Conservation (phyloP, 225 moss, liverwort and hornwort species). For the Thuidium tamariscinum region DNA sequence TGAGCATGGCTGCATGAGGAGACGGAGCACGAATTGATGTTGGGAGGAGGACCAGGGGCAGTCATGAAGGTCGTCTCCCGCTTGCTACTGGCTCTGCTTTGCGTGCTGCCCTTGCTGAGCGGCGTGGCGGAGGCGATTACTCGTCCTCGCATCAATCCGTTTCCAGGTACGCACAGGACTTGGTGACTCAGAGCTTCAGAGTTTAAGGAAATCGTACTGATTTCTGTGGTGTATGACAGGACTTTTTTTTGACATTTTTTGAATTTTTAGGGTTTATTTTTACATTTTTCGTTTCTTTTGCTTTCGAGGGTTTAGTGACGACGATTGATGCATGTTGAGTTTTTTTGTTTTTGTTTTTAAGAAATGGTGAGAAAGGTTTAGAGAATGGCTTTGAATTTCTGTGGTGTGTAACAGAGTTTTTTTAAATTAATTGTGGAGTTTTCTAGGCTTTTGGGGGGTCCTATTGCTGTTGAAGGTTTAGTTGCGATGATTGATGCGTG, state of each 20-base stretch:
- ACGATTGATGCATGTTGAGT: background rate
- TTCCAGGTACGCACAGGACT: slow-evolving; percentile 11
- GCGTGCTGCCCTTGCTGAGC: background rate
- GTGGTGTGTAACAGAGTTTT: background rate
- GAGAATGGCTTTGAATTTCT: background rate
- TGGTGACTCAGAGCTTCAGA: background rate
- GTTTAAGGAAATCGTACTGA: background rate
- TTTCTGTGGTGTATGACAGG: background rate
- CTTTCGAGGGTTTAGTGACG: background rate
- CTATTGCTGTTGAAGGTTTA: background rate
- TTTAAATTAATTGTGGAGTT: background rate
- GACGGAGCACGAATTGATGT: background rate
- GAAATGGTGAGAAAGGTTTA: background rate
- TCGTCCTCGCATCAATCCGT: slow-evolving; percentile 17
- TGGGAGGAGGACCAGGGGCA: background rate
- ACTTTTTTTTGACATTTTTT: background rate
- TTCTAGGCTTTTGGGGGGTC: background rate
- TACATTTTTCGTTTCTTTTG: background rate
- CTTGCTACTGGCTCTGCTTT: background rate
- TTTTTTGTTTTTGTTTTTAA: background rate
- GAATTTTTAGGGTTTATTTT: background rate
- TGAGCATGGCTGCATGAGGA: slow-evolving; percentile 13
- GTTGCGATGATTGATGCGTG: background rate
- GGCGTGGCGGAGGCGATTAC: background rate
- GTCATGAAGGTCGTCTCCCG: slow-evolving; percentile 20